A percentile compares a stretch with the other conserved stretches of the same genome.
These are phyloP conservation scores for Millerago galiae DNA, from an alignment of 805 yeast species.

Conservation along the genomic window DNA sequence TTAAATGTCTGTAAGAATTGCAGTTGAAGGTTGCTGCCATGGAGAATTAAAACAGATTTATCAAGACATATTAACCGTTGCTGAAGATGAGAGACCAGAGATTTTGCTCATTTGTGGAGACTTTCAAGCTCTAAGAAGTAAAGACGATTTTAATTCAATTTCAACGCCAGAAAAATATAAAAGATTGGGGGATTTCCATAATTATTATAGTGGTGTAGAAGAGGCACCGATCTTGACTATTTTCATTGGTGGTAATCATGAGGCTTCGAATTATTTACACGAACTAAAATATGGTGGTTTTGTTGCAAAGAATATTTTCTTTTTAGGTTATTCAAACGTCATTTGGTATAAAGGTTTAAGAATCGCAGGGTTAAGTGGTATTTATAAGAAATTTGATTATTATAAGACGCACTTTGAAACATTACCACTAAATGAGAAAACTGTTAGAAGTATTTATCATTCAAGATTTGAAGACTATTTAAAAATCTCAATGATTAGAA, in stretches of 20 bases:
- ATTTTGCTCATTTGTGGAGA: slow-evolving; percentile 83
- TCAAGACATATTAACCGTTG: not conserved
- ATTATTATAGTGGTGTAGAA: slow-evolving; percentile 54
- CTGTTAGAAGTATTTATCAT: slow-evolving; percentile 61
- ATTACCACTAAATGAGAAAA: slow-evolving; percentile 41
- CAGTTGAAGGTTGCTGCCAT: slow-evolving; percentile 88
- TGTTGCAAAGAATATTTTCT: slow-evolving; percentile 85
- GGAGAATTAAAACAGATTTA: slow-evolving; percentile 68
- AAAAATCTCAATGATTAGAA: slow-evolving; percentile 39
- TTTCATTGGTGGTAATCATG: slow-evolving; percentile 95
- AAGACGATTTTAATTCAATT: slow-evolving; percentile 58
- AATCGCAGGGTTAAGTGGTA: slow-evolving; percentile 83
- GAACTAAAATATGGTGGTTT: slow-evolving; percentile 85
- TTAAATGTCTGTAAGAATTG: slow-evolving; percentile 34
- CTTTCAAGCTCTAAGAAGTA: slow-evolving; percentile 71
- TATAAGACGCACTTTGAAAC: slow-evolving; percentile 33
- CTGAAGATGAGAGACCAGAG: slow-evolving; percentile 31
- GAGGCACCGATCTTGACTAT: slow-evolving; percentile 72
- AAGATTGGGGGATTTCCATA: slow-evolving; percentile 70
- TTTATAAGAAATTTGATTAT: slow-evolving; percentile 52
- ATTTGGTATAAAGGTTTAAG: slow-evolving; percentile 70
- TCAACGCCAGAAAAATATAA: slow-evolving; percentile 77
- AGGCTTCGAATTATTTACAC: slow-evolving; percentile 69
- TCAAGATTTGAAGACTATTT: slow-evolving; percentile 53
- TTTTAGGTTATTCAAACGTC: slow-evolving; percentile 70